Base-by-base conservation (phyloP, 345 rosid genomes). In the Aethionema arabicum region DNA sequence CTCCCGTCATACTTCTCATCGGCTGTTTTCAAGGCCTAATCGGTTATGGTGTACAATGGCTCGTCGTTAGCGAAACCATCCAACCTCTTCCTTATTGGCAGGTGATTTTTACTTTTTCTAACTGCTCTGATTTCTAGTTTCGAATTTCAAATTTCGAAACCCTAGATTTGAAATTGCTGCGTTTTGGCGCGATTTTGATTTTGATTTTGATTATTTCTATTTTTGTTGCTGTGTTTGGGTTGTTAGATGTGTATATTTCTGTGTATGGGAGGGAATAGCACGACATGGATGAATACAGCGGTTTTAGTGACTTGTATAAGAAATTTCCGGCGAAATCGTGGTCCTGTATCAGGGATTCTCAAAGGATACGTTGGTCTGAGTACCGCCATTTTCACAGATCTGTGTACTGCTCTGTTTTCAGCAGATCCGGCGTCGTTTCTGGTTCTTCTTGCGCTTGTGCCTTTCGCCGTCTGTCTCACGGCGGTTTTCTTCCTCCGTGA, bases 271-370 rank as follows among this genome's bases (percentile, higher is more conserved):
- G 86, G 84, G 11, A 83, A 85, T 59, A 83, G 86, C 69, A 77
- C 85, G 4, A 80, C 91, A 6, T 85, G 88, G 86, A 78, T 85
- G 83, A 82, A 80, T 80, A 85, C 91, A 21, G 86, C 86, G 32
- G 77, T 81, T 59, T 68, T 83, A 3, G 92, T 83, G 29, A 81
- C 92, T 11, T 83, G 88, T 67, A 76, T 85, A 66, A 32, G 86
- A 13, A 85, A 76, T 62, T 85, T 85, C 66, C 85, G 78, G 2
- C 69, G 63, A 30, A 85, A 76, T 32, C 85, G 86, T 2, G 88
- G 88, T 2, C 86, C 86, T 0, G 85, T 83, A 29, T 76, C 86
- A 0, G 92, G 86, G 35, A 79, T 83, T 14, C 79, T 83, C 21
- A 85, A 85, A 58, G 88, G 85, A 11, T 85, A 74, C 54, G 78